Conservation (phyloP, 768 basidiomycete species). For the Strobilomyces confusus region DNA sequence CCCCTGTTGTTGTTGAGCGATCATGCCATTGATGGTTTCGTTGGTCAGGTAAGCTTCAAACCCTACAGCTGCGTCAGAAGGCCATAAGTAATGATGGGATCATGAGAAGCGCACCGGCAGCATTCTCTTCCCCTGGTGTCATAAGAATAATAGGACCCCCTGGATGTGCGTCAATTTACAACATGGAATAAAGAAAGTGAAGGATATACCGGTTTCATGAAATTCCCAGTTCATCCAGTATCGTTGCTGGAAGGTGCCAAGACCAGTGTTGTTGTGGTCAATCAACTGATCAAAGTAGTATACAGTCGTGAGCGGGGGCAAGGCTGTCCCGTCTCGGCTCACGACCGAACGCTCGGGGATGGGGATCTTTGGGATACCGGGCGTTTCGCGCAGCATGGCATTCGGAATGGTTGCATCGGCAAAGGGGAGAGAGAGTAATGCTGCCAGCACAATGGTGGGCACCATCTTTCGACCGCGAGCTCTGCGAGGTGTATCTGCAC, state of each 20-base stretch:
- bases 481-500: neutral
- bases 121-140: conserved; percentile 65
- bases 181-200: neutral
- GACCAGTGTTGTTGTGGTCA: conserved; percentile 50
- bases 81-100: neutral
- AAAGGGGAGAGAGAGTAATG: conserved; percentile 8
- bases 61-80: conserved; percentile 7
- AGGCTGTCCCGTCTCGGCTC: conserved; percentile 22
- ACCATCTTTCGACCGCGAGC: conserved; percentile 9
- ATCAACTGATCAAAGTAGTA: conserved; percentile 32
- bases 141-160: conserved; percentile 26
- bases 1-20: conserved; percentile 63
- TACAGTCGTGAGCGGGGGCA: conserved; percentile 25
- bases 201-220: conserved; percentile 47
- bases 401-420: conserved; percentile 18
- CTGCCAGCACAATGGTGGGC: conserved; percentile 5
- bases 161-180: neutral
- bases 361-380: conserved; percentile 12
- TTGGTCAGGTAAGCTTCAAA: conserved; percentile 60
- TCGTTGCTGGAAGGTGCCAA: conserved; percentile 75
- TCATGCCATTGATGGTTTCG: conserved; percentile 54
- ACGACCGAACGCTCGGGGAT: conserved; percentile 6
- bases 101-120: conserved; percentile 30
- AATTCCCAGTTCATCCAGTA: conserved; percentile 71
- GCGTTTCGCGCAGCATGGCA: conserved; percentile 20